Percentiles rank a stretch among this genome's conserved stretches.
Conservation (phyloP, 805 yeast genomes). For the Brettanomyces sp. region DNA sequence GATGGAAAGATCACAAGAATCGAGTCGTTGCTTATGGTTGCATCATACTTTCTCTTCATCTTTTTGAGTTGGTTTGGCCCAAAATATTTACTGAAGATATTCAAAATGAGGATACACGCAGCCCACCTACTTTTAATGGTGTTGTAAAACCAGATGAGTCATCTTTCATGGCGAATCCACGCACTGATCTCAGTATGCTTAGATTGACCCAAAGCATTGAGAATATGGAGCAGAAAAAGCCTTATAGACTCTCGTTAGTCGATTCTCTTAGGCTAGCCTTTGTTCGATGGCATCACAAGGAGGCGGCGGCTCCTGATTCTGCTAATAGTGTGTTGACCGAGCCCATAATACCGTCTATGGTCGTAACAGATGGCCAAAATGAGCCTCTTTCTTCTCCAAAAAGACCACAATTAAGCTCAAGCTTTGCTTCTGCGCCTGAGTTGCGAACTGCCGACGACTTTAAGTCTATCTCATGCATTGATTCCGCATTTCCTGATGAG, state of each 20-base stretch:
- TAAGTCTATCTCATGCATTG: background rate
- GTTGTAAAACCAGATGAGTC: no score
- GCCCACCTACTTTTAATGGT: background rate
- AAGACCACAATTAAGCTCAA: no score
- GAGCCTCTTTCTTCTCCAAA: no score
- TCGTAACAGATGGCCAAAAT: background rate
- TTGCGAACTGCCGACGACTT: background rate
- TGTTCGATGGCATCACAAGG: background rate
- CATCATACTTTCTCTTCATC: conserved; percentile 52
- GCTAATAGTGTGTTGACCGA: background rate
- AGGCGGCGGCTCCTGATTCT: background rate
- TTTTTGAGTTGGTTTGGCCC: conserved; percentile 21
- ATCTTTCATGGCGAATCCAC: background rate
- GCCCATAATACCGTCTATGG: background rate
- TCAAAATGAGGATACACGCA: no score
- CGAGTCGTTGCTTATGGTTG: conserved; percentile 51
- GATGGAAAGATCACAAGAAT: conserved; percentile 45
- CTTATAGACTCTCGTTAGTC: conserved; percentile 20
- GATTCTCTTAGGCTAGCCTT: conserved; percentile 24
- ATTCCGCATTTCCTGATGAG: background rate
- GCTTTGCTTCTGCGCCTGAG: no score
- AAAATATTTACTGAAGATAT: background rate
- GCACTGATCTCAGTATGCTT: conserved; percentile 3
- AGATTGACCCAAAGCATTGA: conserved; percentile 18
- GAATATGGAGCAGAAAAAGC: conserved; percentile 18